Evolutionary conservation across 805 yeast species (phyloP), one percentile per base, ranked within the genome.

Genomic region (Ogataea siamensis): DNA sequence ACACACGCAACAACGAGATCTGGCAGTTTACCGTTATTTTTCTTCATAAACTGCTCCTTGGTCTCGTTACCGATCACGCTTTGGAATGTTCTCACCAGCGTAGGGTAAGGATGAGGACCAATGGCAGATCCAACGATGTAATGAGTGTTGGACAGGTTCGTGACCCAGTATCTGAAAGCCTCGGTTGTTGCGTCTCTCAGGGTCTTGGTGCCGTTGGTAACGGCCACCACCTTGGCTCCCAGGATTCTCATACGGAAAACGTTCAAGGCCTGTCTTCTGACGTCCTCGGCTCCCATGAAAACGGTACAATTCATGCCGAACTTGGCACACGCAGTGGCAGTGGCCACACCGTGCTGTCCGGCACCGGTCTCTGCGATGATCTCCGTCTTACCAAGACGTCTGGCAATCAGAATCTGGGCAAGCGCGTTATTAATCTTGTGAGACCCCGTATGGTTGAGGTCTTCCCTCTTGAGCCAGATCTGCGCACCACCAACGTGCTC

Each of bases 61-160:
- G 96, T 86, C 70, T 93, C 99, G 36, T 79, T 73, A 53, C 99
- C 99, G 64, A 93, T 93, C 22, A 93, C 94, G 60, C 89, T 78
- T 73, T 93, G 99, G 87, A 93, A 89, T 12, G 99, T 91, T 69
- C 98, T 83, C 22, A 93, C 99, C 62, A 93, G 74, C 13, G 95
- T 88, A 46, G 99, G 99, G 71, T 88, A 93, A 33, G 99, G 99
- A 64, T 93, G 98, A 26, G 99, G 99, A 25, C 99, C 99, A 59
- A 93, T 91, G 30, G 98, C 99, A 2, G 97, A 87, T 36, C 99
- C 99, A 36, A 93, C 95, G 47, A 91, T 83, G 62, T 91, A 93
- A 65, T 93, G 97, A 6, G 99, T 93, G 25, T 85, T 69, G 49
- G 79, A 71, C 48, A 93, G 71, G 53, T 89, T 75, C 3, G 96